These are phyloP conservation scores for Tolypocladium paradoxum DNA, from an alignment of 2,329 filamentous ascomycete genomes.

Conservation along the genomic window DNA sequence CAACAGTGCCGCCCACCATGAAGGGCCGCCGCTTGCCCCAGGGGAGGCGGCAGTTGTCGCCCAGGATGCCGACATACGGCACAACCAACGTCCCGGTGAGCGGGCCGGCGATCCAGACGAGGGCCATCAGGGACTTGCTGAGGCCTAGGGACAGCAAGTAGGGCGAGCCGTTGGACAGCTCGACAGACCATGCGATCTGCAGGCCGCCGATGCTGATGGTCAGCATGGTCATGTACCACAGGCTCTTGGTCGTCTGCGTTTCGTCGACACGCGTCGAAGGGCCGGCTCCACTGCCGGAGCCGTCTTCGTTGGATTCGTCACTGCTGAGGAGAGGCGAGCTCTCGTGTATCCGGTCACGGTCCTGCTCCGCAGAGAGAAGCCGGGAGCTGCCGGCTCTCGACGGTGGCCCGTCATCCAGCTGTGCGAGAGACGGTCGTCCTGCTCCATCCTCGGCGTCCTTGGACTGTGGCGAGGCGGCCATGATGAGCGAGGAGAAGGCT, in stretches of 20 bases:
- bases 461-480: neutral
- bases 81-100: constrained; percentile 70
- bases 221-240: constrained; percentile 76
- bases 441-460: neutral
- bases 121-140: constrained; percentile 71
- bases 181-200: constrained; percentile 92
- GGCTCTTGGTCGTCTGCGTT: constrained; percentile 60
- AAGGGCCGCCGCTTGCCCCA: constrained; percentile 78
- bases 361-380: constrained; percentile 7
- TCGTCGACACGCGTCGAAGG: constrained; percentile 11
- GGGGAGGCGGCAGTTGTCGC: constrained; percentile 61
- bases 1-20: constrained; percentile 59
- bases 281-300: neutral
- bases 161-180: constrained; percentile 85
- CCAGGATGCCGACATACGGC: constrained; percentile 72
- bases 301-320: neutral
- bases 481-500: neutral
- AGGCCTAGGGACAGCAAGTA: constrained; percentile 71
- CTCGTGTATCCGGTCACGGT: constrained; percentile 13
- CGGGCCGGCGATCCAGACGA: constrained; percentile 78
- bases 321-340: constrained; percentile 18
- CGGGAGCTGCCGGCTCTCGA: neutral
- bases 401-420: neutral
- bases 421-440: neutral
- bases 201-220: constrained; percentile 80